Percentiles rank a stretch among this genome's conserved stretches.
These are phyloP conservation scores for Penicillium verrucosum DNA, from an alignment of 2,329 filamentous ascomycete species.

Conservation along the genomic window DNA sequence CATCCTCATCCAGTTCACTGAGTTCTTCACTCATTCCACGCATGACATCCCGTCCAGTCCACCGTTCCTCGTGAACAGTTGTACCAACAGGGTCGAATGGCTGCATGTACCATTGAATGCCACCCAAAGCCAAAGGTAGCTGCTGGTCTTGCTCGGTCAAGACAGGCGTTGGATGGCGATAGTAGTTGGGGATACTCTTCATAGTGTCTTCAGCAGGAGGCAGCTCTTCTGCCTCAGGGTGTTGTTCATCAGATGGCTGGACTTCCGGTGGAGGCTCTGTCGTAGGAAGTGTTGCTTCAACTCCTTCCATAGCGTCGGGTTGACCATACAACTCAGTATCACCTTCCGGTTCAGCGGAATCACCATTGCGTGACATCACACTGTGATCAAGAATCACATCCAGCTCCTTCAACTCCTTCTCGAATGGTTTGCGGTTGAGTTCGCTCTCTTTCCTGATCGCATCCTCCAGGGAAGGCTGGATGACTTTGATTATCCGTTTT, in stretches of 20 bases:
- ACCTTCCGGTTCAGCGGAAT: constrained; percentile 41
- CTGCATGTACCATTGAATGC: constrained; percentile 83
- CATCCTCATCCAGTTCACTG: constrained; percentile 88
- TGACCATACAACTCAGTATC: constrained; percentile 35
- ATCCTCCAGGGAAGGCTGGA: constrained; percentile 73
- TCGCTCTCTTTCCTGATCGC: constrained; percentile 80
- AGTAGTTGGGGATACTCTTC: constrained; percentile 34
- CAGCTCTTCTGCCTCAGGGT: constrained; percentile 15
- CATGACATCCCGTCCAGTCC: constrained; percentile 68
- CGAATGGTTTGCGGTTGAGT: constrained; percentile 66
- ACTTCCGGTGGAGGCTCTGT: constrained; percentile 11
- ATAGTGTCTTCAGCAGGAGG: constrained; percentile 18
- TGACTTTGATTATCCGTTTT: constrained; percentile 80
- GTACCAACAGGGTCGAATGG: constrained; percentile 77
- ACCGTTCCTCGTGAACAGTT: constrained; percentile 71
- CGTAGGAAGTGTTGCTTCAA: constrained; percentile 13
- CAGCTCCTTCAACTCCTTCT: constrained; percentile 68
- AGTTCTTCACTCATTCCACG: constrained; percentile 78
- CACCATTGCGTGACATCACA: constrained; percentile 52
- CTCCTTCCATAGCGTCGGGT: constrained; percentile 25
- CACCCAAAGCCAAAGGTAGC: constrained; percentile 63
- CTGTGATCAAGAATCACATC: constrained; percentile 69
- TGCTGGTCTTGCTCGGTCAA: constrained; percentile 44
- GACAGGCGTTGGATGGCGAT: constrained; percentile 46
- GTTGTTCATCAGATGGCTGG: constrained; percentile 4